Conservation (phyloP, 148 eudicot genomes). For the Gaultheria prostrata region DNA sequence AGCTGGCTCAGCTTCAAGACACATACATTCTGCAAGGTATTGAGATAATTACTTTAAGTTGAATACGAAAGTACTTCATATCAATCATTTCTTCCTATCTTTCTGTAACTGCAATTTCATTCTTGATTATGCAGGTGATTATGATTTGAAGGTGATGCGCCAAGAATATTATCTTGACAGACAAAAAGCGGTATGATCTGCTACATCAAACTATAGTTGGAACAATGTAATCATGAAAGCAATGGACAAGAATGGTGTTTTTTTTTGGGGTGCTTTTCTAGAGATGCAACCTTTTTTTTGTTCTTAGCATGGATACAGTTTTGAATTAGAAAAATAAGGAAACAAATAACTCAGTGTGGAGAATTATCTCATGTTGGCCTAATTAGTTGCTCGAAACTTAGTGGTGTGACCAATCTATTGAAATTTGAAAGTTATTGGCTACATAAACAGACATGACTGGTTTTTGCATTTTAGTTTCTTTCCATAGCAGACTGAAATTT, state of each 20-base stretch:
- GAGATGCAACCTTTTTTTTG: not conserved
- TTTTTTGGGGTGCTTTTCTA: not conserved
- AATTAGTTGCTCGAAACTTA: not conserved
- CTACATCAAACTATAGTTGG: not conserved
- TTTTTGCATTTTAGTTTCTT: not conserved
- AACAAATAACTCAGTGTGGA: not conserved
- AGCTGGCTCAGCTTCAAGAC: constrained; percentile 98
- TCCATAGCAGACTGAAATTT: not conserved
- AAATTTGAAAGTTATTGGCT: not conserved
- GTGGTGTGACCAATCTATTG: not conserved
- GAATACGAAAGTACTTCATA: not conserved
- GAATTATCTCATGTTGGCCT: constrained; percentile 7
- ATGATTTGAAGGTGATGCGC: constrained; percentile 98
- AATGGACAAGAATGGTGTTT: not conserved
- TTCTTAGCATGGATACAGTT: constrained; percentile 13
- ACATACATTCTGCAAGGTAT: constrained; percentile 96
- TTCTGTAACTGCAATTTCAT: not conserved
- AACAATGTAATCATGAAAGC: not conserved
- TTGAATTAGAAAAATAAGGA: not conserved
- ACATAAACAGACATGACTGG: constrained; percentile 2
- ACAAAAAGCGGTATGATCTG: constrained; percentile 75
- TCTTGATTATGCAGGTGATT: constrained; percentile 59
- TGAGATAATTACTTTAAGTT: constrained; percentile 9
- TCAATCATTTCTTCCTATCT: not conserved
- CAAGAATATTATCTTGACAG: constrained; percentile 89